These are phyloP conservation scores for Camellia sinensis DNA, from an alignment of 148 eudicot species.

Conservation along the genomic window DNA sequence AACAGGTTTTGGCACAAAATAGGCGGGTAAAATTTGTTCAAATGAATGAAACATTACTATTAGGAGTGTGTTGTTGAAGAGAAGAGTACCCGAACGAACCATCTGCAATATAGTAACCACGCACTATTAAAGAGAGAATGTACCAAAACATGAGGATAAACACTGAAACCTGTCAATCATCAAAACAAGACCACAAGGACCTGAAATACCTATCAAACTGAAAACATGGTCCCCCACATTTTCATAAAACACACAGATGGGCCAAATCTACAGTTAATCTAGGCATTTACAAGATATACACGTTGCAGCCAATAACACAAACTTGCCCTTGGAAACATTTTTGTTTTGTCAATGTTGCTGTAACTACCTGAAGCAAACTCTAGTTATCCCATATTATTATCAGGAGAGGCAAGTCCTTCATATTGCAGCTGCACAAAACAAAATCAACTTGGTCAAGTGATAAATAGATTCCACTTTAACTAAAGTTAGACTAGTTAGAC, in stretches of 20 bases:
- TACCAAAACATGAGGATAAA: conserved; percentile 1
- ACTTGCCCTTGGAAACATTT: not conserved
- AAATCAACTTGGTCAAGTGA: not conserved
- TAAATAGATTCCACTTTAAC: not conserved
- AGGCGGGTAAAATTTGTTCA: not conserved
- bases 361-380: too few species aligned
- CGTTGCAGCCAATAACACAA: not conserved
- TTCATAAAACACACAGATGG: not conserved
- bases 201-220: not conserved
- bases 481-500: not conserved
- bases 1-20: too few species aligned
- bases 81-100: not conserved
- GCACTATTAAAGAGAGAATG: not conserved
- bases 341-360: not conserved
- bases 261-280: not conserved
- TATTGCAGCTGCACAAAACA: conserved; percentile 59
- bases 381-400: conserved; percentile 26
- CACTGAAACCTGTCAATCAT: not conserved
- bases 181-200: not conserved
- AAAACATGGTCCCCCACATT: not conserved
- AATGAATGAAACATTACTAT: not conserved
- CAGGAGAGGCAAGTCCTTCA: conserved; percentile 45
- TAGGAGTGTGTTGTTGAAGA: not conserved
- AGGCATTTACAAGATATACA: not conserved
- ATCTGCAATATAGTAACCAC: not conserved